Percentiles rank a stretch among this genome's conserved stretches.
These are phyloP conservation scores for Backusella tarrabulga DNA, from an alignment of 192 early-diverging fungal genomes.

Conservation along the genomic window DNA sequence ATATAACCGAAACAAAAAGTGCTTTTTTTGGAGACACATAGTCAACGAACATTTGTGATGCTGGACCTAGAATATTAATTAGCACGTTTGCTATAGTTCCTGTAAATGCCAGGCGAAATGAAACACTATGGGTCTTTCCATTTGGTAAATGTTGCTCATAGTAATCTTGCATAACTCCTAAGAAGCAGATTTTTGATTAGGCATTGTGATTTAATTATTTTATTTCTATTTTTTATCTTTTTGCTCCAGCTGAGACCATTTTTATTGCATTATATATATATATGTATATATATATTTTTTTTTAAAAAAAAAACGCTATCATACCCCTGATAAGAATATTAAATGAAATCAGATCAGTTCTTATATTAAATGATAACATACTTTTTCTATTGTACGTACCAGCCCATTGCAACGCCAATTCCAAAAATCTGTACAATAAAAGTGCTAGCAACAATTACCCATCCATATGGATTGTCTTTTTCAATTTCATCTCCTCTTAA, in stretches of 20 bases:
- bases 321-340: constrained; percentile 10
- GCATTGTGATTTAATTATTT: neutral
- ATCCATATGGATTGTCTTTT: constrained; percentile 20
- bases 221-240: neutral
- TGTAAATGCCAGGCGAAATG: constrained; percentile 22
- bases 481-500: neutral
- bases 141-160: constrained; percentile 6
- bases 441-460: constrained; percentile 19
- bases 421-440: constrained; percentile 21
- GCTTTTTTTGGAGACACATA: constrained; percentile 4
- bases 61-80: constrained; percentile 19
- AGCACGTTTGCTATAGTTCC: constrained; percentile 26
- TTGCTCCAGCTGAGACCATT: neutral
- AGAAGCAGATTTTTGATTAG: neutral
- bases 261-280: neutral
- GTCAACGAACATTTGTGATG: constrained; percentile 11
- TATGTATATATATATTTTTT: too few relatives aligned
- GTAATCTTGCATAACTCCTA: constrained; percentile 31
- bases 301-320: neutral
- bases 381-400: constrained; percentile 17
- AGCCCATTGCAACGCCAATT: constrained; percentile 20
- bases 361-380: neutral
- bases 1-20: constrained; percentile 5
- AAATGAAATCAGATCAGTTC: neutral
- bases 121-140: neutral